A percentile compares a stretch with the other conserved stretches of the same genome.
Conservation (phyloP, 768 basidiomycete species). For the Kwoniella mangroviensis region DNA sequence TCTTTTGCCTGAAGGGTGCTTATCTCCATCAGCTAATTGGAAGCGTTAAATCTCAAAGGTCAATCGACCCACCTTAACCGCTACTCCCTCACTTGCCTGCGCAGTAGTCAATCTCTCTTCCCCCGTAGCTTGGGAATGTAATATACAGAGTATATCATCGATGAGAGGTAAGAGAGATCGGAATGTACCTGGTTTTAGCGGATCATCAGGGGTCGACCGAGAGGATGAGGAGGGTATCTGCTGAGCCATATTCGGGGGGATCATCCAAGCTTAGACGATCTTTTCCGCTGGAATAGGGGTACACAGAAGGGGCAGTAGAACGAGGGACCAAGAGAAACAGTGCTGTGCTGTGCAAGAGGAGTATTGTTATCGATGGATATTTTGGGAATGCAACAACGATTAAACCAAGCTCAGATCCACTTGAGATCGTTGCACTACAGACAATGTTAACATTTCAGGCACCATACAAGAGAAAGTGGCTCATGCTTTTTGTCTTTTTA, state of each 20-base stretch:
- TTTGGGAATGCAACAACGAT: too few species aligned
- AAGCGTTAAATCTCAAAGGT: too few species aligned
- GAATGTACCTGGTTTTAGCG: constrained; percentile 36
- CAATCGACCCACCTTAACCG: constrained; percentile 9
- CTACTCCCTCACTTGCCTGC: constrained; percentile 18
- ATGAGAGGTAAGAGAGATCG: constrained; percentile 39
- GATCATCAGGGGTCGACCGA: background rate
- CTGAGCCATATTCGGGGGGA: background rate
- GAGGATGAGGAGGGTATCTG: background rate
- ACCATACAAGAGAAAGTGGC: background rate
- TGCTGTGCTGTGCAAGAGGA: too few species aligned
- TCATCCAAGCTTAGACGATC: background rate
- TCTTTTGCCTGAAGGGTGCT: constrained; percentile 33
- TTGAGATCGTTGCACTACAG: too few species aligned
- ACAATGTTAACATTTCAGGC: too few species aligned
- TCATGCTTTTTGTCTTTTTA: background rate
- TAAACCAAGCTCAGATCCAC: too few species aligned
- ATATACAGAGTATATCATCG: constrained; percentile 29
- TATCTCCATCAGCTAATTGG: too few species aligned
- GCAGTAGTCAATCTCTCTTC: constrained; percentile 13
- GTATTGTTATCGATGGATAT: too few species aligned
- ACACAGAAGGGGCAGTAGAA: too few species aligned
- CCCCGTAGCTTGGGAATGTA: constrained; percentile 21
- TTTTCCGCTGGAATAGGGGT: background rate
- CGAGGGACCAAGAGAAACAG: too few species aligned